These are phyloP conservation scores for Hydnomerulius pinastri DNA, from an alignment of 768 basidiomycete genomes.

Conservation along the genomic window DNA sequence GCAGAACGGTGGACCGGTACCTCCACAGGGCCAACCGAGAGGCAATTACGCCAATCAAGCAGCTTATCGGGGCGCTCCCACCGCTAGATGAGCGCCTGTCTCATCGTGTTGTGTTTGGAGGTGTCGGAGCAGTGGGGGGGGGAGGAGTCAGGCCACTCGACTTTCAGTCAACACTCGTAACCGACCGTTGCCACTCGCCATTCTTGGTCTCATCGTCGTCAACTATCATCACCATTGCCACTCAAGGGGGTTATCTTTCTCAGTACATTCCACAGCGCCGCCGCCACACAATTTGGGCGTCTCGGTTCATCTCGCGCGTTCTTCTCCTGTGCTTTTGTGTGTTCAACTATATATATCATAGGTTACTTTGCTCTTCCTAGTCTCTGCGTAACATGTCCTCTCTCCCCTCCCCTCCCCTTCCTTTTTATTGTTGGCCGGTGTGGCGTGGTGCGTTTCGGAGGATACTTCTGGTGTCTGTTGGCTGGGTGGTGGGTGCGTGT, in stretches of 20 bases:
- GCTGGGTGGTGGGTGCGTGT: constrained; percentile 15
- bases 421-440: constrained; percentile 19
- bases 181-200: constrained; percentile 13
- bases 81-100: constrained; percentile 25
- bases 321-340: constrained; percentile 23
- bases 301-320: constrained; percentile 10
- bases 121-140: not conserved
- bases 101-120: not conserved
- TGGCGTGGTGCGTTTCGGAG: constrained; percentile 15
- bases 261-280: constrained; percentile 11
- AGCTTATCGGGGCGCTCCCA: constrained; percentile 29
- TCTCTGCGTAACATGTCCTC: constrained; percentile 23
- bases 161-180: constrained; percentile 11
- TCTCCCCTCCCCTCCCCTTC: constrained; percentile 5
- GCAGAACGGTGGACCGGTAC: constrained; percentile 25
- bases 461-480: constrained; percentile 10
- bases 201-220: constrained; percentile 16
- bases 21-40: constrained; percentile 24
- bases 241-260: constrained; percentile 13
- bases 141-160: constrained; percentile 8
- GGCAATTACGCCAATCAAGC: constrained; percentile 25
- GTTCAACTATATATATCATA: constrained; percentile 33
- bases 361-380: constrained; percentile 24
- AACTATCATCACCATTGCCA: constrained; percentile 13
- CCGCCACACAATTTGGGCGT: constrained; percentile 15